Base-by-base conservation (phyloP, 805 yeast species). In the Candida piceae region DNA sequence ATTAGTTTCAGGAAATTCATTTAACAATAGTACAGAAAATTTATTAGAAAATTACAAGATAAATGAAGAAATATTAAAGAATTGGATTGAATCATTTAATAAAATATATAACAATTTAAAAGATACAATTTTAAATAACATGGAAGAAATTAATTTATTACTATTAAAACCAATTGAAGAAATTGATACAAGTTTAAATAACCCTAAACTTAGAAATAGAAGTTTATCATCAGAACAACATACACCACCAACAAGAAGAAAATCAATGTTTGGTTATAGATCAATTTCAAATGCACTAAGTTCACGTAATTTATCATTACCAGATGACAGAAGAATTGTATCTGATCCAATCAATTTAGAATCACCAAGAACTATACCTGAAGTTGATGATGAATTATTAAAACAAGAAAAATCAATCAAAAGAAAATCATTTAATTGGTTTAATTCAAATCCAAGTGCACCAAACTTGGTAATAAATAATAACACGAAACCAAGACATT, bases 191-290 rank as follows among this genome's bases (percentile, higher is more conserved):
- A n/a, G n/a, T n/a, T 37, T 45, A 19, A 17, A 23, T n/a, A 21
- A 40, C 22, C 44, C 45, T 9, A 45, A 45, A 29, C 21, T 16
- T 4, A 50, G 46, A 35, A 38, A 29, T 31, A 37, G 40, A 22
- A 41, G 40, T 34, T 31, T 45, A 4, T 33, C 32, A 16, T 19
- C 43, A 5, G 50, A 44, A 3, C 51, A 50, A 25, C n/a, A n/a
- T n/a, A n/a, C n/a, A n/a, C n/a, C n/a, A n/a, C 49, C 40, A 35
- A 31, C 40, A 9, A 45, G 46, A 32, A 48, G 62, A 37, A 47
- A 43, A 29, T 52, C 61, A 4, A 25, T 55, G 13, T 54, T 55
- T 34, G 55, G 58, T 16, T 53, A 52, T 34, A 36, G 57, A 16
- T 48, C 60, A 3, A 30, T 53, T 16, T 54, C 60, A 10, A 46